Percentiles rank a stretch among this genome's conserved stretches.
Evolutionary conservation across 169 alveolate species (phyloP).

Genomic region (Cryptosporidium parvum): DNA sequence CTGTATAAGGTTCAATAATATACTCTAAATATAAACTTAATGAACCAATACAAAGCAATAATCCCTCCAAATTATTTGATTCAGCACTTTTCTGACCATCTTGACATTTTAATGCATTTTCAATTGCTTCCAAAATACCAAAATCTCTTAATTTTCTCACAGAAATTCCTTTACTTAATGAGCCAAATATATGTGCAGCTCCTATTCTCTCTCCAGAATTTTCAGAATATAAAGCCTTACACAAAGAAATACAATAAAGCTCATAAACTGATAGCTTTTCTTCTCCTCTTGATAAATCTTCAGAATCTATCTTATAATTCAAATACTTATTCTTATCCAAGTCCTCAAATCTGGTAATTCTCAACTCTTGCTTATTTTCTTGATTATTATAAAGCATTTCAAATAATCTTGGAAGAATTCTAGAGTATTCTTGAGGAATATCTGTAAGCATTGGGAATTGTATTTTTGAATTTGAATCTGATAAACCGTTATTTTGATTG

Average conservation of each 20-base stretch:
- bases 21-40: conserved; percentile 32
- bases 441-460: conserved; percentile 32
- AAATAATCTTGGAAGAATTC: conserved; percentile 51
- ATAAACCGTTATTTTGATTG: neutral
- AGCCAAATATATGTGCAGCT: conserved; percentile 57
- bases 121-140: conserved; percentile 17
- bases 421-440: conserved; percentile 60
- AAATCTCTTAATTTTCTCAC: conserved; percentile 23
- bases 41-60: conserved; percentile 48
- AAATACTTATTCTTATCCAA: conserved; percentile 8
- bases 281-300: neutral
- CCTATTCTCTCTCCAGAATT: conserved; percentile 27
- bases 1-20: conserved; percentile 43
- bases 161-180: conserved; percentile 32
- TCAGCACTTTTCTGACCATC: neutral
- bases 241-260: conserved; percentile 24
- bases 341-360: conserved; percentile 8
- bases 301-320: neutral
- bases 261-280: conserved; percentile 14
- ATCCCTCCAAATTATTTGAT: conserved; percentile 18
- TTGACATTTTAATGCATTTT: neutral
- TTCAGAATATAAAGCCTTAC: conserved; percentile 16
- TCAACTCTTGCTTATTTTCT: neutral
- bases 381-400: conserved; percentile 14
- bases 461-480: neutral